A percentile compares a stretch with the other conserved stretches of the same genome.
These are phyloP conservation scores for Kazachstania taianensis DNA, from an alignment of 805 yeast genomes.

Conservation along the genomic window DNA sequence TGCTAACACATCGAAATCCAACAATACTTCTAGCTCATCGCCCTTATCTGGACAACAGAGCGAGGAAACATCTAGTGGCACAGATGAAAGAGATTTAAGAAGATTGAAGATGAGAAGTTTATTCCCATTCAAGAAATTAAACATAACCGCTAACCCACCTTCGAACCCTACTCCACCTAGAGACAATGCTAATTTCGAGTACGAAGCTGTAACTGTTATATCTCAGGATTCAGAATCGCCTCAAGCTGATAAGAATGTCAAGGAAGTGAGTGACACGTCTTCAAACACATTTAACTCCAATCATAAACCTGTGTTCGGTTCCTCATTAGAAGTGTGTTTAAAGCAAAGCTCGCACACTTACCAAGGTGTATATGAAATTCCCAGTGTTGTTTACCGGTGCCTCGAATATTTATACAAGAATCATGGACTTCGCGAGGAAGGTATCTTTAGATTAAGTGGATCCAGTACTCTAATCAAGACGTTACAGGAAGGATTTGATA, in stretches of 20 bases:
- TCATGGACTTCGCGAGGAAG: slow-evolving; percentile 77
- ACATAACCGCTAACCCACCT: slow-evolving; percentile 1
- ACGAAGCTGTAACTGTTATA: slow-evolving; percentile 8
- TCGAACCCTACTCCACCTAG: background rate
- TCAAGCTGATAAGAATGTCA: background rate
- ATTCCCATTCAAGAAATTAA: slow-evolving; percentile 43
- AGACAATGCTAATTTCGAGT: background rate
- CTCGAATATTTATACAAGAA: slow-evolving; percentile 53
- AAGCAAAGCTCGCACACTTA: slow-evolving; percentile 39
- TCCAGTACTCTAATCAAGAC: slow-evolving; percentile 66
- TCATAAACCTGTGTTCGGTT: slow-evolving; percentile 41
- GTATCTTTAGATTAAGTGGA: slow-evolving; percentile 85
- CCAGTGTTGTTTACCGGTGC: slow-evolving; percentile 71
- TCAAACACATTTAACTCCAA: background rate
- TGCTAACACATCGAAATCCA: background rate
- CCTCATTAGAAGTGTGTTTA: slow-evolving; percentile 44
- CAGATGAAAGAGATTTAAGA: slow-evolving; percentile 32
- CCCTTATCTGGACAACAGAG: background rate
- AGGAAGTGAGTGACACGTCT: background rate
- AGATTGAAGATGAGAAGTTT: slow-evolving; percentile 46
- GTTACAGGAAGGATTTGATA: slow-evolving; percentile 61
- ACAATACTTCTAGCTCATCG: background rate
- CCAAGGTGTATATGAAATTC: slow-evolving; percentile 35
- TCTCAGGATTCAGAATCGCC: slow-evolving; percentile 5
- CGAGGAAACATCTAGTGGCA: background rate